Conservation (phyloP, 73 alveolate species). For the Paramecium sonneborni region DNA sequence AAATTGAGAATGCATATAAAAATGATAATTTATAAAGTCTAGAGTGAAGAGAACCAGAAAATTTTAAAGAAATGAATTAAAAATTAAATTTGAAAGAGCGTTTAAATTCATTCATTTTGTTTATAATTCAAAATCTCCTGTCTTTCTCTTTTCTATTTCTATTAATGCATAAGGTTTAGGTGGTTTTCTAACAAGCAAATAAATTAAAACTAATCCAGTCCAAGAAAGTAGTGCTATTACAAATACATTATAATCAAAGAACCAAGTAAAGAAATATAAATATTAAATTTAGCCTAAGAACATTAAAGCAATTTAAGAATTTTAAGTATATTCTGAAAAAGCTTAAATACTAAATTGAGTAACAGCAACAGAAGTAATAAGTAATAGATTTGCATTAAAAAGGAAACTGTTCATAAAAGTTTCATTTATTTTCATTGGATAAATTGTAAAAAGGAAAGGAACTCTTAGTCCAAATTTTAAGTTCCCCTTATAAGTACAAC, state of each 20-base stretch:
- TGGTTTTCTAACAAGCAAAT: constrained; percentile 56
- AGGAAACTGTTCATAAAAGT: constrained; percentile 84
- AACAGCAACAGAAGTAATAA: constrained; percentile 81
- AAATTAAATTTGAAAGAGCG: neutral
- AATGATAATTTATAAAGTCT: too few relatives aligned
- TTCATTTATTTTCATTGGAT: constrained; percentile 84
- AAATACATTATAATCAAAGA: constrained; percentile 78
- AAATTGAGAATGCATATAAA: neutral
- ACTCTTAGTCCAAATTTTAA: constrained; percentile 80
- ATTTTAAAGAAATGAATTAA: too few relatives aligned
- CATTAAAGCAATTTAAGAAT: constrained; percentile 76
- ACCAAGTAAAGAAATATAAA: constrained; percentile 78
- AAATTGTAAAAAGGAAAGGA: constrained; percentile 74
- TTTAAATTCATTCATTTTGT: neutral
- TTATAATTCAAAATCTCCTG: constrained; percentile 17
- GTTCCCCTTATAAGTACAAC: constrained; percentile 83
- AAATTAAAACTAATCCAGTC: constrained; percentile 56
- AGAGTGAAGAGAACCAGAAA: too few relatives aligned
- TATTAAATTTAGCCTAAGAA: constrained; percentile 76
- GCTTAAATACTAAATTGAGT: constrained; percentile 78
- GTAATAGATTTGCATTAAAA: constrained; percentile 74
- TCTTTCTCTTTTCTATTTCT: constrained; percentile 20
- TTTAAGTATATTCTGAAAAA: constrained; percentile 75
- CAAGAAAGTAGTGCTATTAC: constrained; percentile 44
- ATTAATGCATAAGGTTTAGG: constrained; percentile 33